Conservation (phyloP, 108 stramenopile species). For the Nitzschia inconspicua region DNA sequence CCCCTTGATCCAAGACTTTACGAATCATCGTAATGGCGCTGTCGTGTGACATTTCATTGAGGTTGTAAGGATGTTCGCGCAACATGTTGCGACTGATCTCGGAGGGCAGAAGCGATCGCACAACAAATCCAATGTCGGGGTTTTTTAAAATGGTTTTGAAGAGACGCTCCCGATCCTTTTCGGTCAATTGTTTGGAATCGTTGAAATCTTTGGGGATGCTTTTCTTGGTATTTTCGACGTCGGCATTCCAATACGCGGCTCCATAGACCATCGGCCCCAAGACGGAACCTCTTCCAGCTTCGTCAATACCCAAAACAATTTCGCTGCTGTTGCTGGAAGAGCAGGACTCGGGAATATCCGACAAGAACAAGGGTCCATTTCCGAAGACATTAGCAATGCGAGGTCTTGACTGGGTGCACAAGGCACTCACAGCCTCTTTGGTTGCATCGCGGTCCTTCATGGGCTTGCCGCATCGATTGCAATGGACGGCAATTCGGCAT, state of each 20-base stretch:
- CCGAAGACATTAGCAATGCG: slow-evolving; percentile 53
- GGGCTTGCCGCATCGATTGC: slow-evolving; percentile 20
- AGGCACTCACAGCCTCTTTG: slow-evolving; percentile 10
- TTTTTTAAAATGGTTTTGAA: slow-evolving; percentile 36
- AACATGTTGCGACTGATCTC: slow-evolving; percentile 88
- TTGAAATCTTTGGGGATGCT: slow-evolving; percentile 65
- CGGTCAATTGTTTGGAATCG: slow-evolving; percentile 79
- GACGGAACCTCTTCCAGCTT: slow-evolving; percentile 83
- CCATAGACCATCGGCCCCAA: slow-evolving; percentile 90
- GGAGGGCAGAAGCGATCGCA: slow-evolving; percentile 64
- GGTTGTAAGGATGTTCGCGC: slow-evolving; percentile 67
- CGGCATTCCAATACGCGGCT: slow-evolving; percentile 71
- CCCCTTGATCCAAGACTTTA: slow-evolving; percentile 44
- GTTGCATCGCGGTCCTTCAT: slow-evolving; percentile 18
- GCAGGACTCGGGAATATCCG: slow-evolving; percentile 54
- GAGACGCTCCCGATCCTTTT: slow-evolving; percentile 57
- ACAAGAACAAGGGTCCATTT: slow-evolving; percentile 61
- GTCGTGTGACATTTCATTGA: slow-evolving; percentile 86
- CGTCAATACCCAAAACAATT: slow-evolving; percentile 30
- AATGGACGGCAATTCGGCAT: slow-evolving; percentile 1
- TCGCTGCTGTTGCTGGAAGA: neutral
- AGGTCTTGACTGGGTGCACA: slow-evolving; percentile 12
- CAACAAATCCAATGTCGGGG: slow-evolving; percentile 67
- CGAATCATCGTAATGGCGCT: slow-evolving; percentile 80
- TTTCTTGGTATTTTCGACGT: slow-evolving; percentile 22